Evolutionary conservation across 805 yeast genomes (phyloP), one percentile per base, ranked within the genome.

Genomic region (Millerozyma miso): DNA sequence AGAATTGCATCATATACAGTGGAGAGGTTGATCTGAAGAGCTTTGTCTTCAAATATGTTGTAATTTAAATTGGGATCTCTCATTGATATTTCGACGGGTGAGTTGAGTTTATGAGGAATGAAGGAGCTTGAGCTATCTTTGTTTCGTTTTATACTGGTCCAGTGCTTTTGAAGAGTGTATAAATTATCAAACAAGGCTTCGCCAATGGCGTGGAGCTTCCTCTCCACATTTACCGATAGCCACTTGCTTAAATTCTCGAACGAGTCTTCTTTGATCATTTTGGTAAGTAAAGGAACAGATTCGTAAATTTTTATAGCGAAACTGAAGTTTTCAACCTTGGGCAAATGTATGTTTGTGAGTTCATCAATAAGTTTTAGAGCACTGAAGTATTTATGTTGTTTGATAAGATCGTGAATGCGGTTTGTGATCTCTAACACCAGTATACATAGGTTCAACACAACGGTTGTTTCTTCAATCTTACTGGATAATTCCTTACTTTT

Each of bases 391-490:
- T 83, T 81, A 53, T 81, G 80, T 45, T 79, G 80, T 41, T 81
- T 77, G 47, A 88, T 84, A 56, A 90, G 69, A 33, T 86, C 90
- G 57, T 88, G 88, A 38, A 89, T 86, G 54, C 82, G 85, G 63
- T 89, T 90, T 13, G 95, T 85, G 51, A 85, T 76, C 55, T 90
- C 96, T 42, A 91, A 71, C 7, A 90, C 90, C 49, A 85, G 88
- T 18, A 90, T 69, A 51, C 95, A 85, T 39, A 81, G 73, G 42
- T 77, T 79, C 31, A 91, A 77, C 16, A 88, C 80, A 33, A 77
- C 73, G 5, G 77, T 77, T 0, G 96, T 83, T 50, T 85, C 88
- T 41, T 78, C 77, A 47, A 91, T 82, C 58, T 85, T 86, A 40
- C 68, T 67, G 14, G 80, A 73, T 4, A 84, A 77, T 50, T 81